Percentiles rank a stretch among this genome's conserved stretches.
Evolutionary conservation across 148 eudicot genomes (phyloP).

Genomic region (Diospyros lotus): DNA sequence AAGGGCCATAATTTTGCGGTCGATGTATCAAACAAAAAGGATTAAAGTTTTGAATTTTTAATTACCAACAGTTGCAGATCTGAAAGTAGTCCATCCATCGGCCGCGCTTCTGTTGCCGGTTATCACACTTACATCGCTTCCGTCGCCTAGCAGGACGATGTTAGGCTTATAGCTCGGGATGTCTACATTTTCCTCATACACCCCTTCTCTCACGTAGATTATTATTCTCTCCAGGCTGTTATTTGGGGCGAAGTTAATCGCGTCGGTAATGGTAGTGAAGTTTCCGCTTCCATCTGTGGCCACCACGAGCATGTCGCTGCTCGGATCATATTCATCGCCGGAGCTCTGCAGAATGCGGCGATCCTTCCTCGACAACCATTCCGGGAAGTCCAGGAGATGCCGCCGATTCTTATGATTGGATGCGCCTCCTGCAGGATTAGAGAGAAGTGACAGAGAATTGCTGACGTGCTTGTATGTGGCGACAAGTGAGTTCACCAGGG

Average conservation of each 20-base stretch:
- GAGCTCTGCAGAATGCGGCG: constrained; percentile 28
- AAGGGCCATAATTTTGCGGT: too few relatives aligned
- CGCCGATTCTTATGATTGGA: too few relatives aligned
- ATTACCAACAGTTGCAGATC: constrained; percentile 95
- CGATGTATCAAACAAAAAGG: too few relatives aligned
- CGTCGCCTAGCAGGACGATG: constrained; percentile 81
- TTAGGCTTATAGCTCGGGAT: constrained; percentile 72
- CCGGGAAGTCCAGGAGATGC: constrained; percentile 29
- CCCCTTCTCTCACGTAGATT: constrained; percentile 60
- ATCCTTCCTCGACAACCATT: constrained; percentile 30
- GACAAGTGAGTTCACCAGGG: constrained; percentile 34
- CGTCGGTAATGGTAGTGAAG: constrained; percentile 64
- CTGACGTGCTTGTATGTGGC: constrained; percentile 54
- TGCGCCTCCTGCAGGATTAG: constrained; percentile 16
- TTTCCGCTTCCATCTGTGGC: constrained; percentile 80
- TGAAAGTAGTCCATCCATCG: constrained; percentile 96
- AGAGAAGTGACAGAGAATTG: constrained; percentile 65
- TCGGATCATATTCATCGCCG: constrained; percentile 25
- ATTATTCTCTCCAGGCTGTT: constrained; percentile 55
- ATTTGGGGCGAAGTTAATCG: constrained; percentile 72
- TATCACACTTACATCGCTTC: constrained; percentile 62
- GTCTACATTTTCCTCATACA: constrained; percentile 78
- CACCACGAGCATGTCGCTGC: constrained; percentile 36
- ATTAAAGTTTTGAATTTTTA: too few relatives aligned
- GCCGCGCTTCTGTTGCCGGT: constrained; percentile 68